Base-by-base conservation (phyloP, 306 rosid species). In the Vigna unguiculata region DNA sequence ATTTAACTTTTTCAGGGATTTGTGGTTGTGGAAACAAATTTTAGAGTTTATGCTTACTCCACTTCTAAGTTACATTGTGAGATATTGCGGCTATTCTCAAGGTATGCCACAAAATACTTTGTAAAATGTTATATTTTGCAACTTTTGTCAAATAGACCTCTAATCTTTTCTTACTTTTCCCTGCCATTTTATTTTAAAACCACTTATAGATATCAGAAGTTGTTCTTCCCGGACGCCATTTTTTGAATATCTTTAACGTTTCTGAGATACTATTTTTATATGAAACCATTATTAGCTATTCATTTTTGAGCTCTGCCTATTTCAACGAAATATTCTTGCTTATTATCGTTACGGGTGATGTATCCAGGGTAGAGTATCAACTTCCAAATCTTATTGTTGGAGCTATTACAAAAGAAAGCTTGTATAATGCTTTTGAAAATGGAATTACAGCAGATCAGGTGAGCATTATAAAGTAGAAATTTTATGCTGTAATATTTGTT, bases 361-460 rank as follows among this genome's bases (percentile, higher is more conserved):
- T 74, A 71, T 83, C 78, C 93, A 92, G 99, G 88, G 78, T 95
- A 36, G 99, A 95, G 81, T 95, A 95, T 88, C 96, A 89, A 71
- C 97, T 95, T 86, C 99, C 99, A 75, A 95, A 95, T 81, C 97
- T 95, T 78, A 95, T 92, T 47, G 99, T 95, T 79, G 97, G 87
- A 74, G 97, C 97, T 72, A 95, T 95, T 67, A 92, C 97, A 72
- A 91, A 95, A 83, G 99, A 95, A 87, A 95, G 97, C 89, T 80
- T 91, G 87, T 92, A 92, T 82, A 84, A 82, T 58, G 99, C 99
- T 86, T 95, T 92, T 81, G 92, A 95, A 59, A 92, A 95, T 84
- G 96, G 96, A 69, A 95, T 95, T 72, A 87, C 93, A 16, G 85
- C 92, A 28, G 92, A 90, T 0, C 99, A 90, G 92, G 99, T 83